Base-by-base conservation (phyloP, 352 stramenopile genomes). In the Globisporangium nagaii region DNA sequence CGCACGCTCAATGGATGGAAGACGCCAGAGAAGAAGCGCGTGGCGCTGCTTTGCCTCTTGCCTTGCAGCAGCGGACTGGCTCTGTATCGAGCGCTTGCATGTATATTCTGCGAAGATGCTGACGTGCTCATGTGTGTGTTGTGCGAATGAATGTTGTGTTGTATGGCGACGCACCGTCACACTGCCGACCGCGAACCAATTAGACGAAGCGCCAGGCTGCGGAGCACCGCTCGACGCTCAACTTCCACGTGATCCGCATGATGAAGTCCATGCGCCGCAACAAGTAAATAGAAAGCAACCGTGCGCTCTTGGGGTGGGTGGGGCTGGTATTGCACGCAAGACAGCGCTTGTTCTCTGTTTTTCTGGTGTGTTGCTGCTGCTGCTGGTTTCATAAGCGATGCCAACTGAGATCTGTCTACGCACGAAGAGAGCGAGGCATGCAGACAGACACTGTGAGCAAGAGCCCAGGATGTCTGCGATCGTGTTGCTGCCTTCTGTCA, bases 221-320 rank as follows among this genome's bases (percentile, higher is more conserved):
- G 0, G 82, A 79, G 56, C 82, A 93, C 64, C 84, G 84, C 36
- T 90, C 84, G 43, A 90, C 84, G 53, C 76, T 95, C 39, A 93
- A 93, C 69, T 92, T 91, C 62, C 79, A 93, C 67, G 84, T 95
- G 20, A 88, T 93, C 37, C 84, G 83, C 65, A 93, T 93, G 82
- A 80, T 93, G 69, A 93, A 93, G 73, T 68, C 63, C 8, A 66
- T 88, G 62, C 48, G 73, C 54, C 71, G 67, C 44, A 62, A 52
- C 42, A 68, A 52, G 56, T 62, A 65, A 48, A 50, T 52, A 50
- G 19, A 44, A 49, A n/a, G 31, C 36, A 20, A 36, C 31, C 24
- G 31, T 36, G 24, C 17, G 32, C 20, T 35, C 24, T 25, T 27
- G 11, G 7, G 20, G 24, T 27, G 19, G 50, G 20, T 49, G 13